A percentile compares a stretch with the other conserved stretches of the same genome.
phyloP scores from a whole-genome alignment of 2,329 filamentous ascomycete species.

The Massarina eburnea region DNA sequence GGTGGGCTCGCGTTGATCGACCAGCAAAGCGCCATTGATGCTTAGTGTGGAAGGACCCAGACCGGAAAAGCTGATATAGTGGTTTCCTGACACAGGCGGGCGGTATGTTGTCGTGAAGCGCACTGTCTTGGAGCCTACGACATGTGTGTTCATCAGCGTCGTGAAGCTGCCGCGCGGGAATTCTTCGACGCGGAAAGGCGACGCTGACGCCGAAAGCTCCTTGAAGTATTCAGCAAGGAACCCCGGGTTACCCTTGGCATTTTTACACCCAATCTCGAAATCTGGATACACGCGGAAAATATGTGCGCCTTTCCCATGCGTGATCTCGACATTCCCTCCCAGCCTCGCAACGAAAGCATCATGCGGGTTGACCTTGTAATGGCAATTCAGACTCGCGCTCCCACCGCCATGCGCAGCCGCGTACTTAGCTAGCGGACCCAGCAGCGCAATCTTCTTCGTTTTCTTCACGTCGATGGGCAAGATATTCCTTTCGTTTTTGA shows the following conservation, averaged over 20 bases:
- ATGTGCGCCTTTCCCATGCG: slow-evolving; percentile 16
- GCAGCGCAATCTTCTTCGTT: slow-evolving; percentile 52
- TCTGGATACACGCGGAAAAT: slow-evolving; percentile 17
- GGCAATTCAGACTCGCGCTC: slow-evolving; percentile 14
- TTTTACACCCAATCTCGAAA: slow-evolving; percentile 12
- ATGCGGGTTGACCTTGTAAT: slow-evolving; percentile 15
- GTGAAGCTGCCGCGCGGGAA: slow-evolving; percentile 15
- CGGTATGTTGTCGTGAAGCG: slow-evolving; percentile 14
- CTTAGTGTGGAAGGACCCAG: slow-evolving; percentile 14
- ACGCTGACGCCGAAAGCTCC: neutral
- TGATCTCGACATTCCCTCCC: slow-evolving; percentile 10
- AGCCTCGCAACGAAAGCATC: slow-evolving; percentile 11
- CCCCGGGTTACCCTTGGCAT: slow-evolving; percentile 9
- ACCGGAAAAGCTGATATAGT: slow-evolving; percentile 20
- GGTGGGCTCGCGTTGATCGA: slow-evolving; percentile 7
- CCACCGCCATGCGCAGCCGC: slow-evolving; percentile 14
- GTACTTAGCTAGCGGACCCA: slow-evolving; percentile 58
- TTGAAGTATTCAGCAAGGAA: slow-evolving; percentile 17
- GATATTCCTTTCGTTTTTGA: slow-evolving; percentile 53
- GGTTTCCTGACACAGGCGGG: slow-evolving; percentile 10
- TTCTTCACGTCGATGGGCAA: slow-evolving; percentile 45
- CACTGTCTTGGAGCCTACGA: slow-evolving; percentile 9
- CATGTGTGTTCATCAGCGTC: slow-evolving; percentile 18
- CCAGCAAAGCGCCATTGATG: slow-evolving; percentile 15
- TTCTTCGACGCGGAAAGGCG: slow-evolving; percentile 15